phyloP scores from a whole-genome alignment of 2,329 filamentous ascomycete genomes.

The Nemania diffusa region DNA sequence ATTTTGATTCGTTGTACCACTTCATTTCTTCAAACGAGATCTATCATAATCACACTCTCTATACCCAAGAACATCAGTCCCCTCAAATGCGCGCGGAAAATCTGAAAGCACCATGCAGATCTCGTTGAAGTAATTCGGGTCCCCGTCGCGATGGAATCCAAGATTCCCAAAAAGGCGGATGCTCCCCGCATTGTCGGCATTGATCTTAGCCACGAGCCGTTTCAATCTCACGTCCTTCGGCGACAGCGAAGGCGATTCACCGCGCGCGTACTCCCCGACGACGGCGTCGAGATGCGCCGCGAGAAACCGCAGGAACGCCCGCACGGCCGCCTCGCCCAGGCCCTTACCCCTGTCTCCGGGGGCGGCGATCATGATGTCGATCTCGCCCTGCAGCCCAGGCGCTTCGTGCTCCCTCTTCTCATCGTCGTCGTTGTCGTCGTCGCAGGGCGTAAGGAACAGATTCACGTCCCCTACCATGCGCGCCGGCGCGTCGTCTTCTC shows the following conservation, averaged over 20 bases:
- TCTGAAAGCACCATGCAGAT: slow-evolving; percentile 59
- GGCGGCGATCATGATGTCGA: slow-evolving; percentile 50
- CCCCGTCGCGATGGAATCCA: slow-evolving; percentile 63
- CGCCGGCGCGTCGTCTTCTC: slow-evolving; percentile 63
- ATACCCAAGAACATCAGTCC: slow-evolving; percentile 6
- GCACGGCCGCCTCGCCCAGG: slow-evolving; percentile 59
- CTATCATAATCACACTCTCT: slow-evolving; percentile 37
- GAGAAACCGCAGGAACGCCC: slow-evolving; percentile 77
- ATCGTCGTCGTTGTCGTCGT: slow-evolving; percentile 58
- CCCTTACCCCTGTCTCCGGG: slow-evolving; percentile 41
- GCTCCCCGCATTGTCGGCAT: slow-evolving; percentile 64
- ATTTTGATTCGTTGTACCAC: not conserved
- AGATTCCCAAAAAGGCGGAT: slow-evolving; percentile 62
- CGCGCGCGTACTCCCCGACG: slow-evolving; percentile 62
- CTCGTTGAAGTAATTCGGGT: slow-evolving; percentile 70
- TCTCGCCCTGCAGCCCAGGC: slow-evolving; percentile 47
- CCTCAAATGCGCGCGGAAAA: slow-evolving; percentile 32
- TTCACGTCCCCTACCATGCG: slow-evolving; percentile 81
- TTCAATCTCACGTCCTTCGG: slow-evolving; percentile 50
- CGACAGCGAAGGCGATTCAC: not conserved
- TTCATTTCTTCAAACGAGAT: slow-evolving; percentile 24
- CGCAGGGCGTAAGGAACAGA: slow-evolving; percentile 76
- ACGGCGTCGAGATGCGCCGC: slow-evolving; percentile 63
- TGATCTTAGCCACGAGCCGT: slow-evolving; percentile 67
- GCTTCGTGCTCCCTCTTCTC: slow-evolving; percentile 36